Evolutionary conservation across 352 stramenopile genomes (phyloP), one percentile per base, ranked within the genome.

Genomic region (Phytophthora multivora): DNA sequence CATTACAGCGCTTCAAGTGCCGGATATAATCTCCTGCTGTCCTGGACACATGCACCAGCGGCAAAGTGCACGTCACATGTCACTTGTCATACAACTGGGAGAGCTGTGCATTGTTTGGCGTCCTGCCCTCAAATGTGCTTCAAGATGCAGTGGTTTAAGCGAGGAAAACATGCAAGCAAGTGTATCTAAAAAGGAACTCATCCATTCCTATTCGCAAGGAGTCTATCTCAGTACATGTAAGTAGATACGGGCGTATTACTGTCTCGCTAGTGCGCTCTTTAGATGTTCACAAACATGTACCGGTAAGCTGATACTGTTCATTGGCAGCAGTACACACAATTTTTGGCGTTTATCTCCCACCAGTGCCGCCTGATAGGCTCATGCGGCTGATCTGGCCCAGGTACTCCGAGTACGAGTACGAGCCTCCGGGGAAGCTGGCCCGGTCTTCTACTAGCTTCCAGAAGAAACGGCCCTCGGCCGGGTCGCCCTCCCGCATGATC

Each of bases 381-480:
- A 92, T 58, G 48, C 88, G 86, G 52, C 75, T 94, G 66, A 96
- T 90, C 71, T 95, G 80, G 23, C 83, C 83, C 69, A 99, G 89
- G 77, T 98, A 99, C 78, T 99, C 97, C 39, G 90, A 84, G 79
- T 99, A 99, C 53, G 93, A 98, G 72, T 97, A 98, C 31, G 95
- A 98, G 25, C 97, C 97, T 25, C 97, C 97, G 31, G 87, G 86
- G 83, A 99, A 99, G 47, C 91, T 98, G 48, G 97, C 97, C 53
- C 96, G 88, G 79, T 99, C 98, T 83, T 99, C 98, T 41, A 99
- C 92, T 43, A 99, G 85, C 66, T 98, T 96, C 93, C 94, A 93
- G 73, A 96, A 99, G 79, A 98, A 99, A 33, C 94, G 90, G 52
- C 86, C 86, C 73, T 99, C 96, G 18, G 84, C 80, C 28, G 83